Conservation (phyloP, 2,329 filamentous ascomycete species). For the Pseudocercospora crystallina region DNA sequence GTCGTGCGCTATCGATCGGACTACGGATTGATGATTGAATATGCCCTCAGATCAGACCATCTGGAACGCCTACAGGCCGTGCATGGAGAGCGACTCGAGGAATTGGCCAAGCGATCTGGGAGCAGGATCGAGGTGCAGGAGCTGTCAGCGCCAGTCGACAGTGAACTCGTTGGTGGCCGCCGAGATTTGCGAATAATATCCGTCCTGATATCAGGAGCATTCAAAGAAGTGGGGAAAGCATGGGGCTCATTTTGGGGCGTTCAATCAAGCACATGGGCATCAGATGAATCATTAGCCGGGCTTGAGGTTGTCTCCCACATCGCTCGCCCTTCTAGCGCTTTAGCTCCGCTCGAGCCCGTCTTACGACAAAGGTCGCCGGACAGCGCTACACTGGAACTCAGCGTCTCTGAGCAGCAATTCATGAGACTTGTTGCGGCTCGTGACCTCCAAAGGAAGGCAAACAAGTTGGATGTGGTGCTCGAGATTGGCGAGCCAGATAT, state of each 20-base stretch:
- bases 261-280: background rate
- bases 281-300: background rate
- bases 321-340: background rate
- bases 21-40: slow-evolving; percentile 21
- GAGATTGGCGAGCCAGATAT: slow-evolving; percentile 13
- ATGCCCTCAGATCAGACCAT: slow-evolving; percentile 10
- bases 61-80: slow-evolving; percentile 2
- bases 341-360: slow-evolving; percentile 3
- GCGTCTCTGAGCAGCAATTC: slow-evolving; percentile 10
- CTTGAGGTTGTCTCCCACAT: background rate
- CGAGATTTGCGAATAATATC: slow-evolving; percentile 5
- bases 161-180: background rate
- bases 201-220: slow-evolving; percentile 21
- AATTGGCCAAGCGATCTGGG: slow-evolving; percentile 3
- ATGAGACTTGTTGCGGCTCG: slow-evolving; percentile 6
- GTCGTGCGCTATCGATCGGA: slow-evolving; percentile 22
- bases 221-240: slow-evolving; percentile 8
- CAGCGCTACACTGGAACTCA: slow-evolving; percentile 1
- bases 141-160: slow-evolving; percentile 1
- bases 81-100: slow-evolving; percentile 7
- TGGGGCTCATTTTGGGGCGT: background rate
- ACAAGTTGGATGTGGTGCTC: slow-evolving; percentile 1
- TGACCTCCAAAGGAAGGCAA: background rate
- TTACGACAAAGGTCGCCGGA: background rate
- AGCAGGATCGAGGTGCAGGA: slow-evolving; percentile 18